A percentile compares a stretch with the other conserved stretches of the same genome.
Evolutionary conservation across 371 early-diverging fungal species (phyloP).

Genomic region (Mucor piriformis): DNA sequence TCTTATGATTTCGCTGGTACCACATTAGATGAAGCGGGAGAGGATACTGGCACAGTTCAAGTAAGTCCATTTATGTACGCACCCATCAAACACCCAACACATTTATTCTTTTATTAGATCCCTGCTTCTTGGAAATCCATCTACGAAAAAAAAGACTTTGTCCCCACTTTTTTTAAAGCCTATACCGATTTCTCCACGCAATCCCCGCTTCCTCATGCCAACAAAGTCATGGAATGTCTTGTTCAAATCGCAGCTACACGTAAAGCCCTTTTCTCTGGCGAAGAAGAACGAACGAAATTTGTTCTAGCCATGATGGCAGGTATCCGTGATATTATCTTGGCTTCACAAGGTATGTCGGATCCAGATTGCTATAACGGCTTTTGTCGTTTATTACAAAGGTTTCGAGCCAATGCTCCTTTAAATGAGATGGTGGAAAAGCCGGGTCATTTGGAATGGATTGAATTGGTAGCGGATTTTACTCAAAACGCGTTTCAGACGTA

Average conservation of each 20-base stretch:
- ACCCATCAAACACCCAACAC: neutral
- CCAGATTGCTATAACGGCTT: constrained; percentile 79
- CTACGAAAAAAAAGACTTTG: constrained; percentile 61
- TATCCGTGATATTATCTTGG: constrained; percentile 59
- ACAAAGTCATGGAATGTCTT: constrained; percentile 75
- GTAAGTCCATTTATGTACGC: constrained; percentile 36
- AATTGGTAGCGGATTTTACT: constrained; percentile 67
- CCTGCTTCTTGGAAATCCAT: constrained; percentile 75
- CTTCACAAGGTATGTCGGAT: constrained; percentile 60
- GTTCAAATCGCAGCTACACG: constrained; percentile 79
- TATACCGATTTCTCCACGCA: constrained; percentile 56
- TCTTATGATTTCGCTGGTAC: constrained; percentile 88
- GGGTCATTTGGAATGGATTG: constrained; percentile 69
- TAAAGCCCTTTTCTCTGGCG: constrained; percentile 77
- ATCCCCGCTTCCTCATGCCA: constrained; percentile 39
- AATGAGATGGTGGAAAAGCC: constrained; percentile 68
- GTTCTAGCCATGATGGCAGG: constrained; percentile 69
- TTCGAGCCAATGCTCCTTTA: constrained; percentile 75
- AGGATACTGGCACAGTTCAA: constrained; percentile 77
- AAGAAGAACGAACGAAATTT: constrained; percentile 61
- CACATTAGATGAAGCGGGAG: constrained; percentile 78
- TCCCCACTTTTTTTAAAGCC: constrained; percentile 67
- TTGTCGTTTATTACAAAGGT: constrained; percentile 77
- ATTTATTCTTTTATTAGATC: constrained; percentile 36
- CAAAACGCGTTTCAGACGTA: constrained; percentile 71